Evolutionary conservation across 331 rosid species (phyloP).

Genomic region (Telfairia occidentalis): DNA sequence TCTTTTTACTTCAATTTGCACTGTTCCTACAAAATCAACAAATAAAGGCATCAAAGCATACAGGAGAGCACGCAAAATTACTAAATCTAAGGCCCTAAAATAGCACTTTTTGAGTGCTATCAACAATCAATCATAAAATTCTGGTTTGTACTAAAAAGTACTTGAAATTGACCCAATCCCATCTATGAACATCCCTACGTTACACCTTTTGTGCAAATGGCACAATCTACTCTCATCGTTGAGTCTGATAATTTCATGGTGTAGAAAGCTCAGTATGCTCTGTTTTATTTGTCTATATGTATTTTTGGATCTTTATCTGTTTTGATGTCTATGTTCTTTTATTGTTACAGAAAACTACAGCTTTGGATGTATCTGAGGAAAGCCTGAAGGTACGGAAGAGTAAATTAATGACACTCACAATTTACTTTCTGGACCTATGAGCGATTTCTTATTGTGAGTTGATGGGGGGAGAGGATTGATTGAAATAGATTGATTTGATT

Average conservation of each 20-base stretch:
- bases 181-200: neutral
- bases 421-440: neutral
- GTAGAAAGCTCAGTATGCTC: neutral
- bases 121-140: neutral
- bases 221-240: neutral
- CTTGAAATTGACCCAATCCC: neutral
- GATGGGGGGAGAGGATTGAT: neutral
- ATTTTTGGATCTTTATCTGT: neutral
- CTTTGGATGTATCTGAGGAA: conserved; percentile 72
- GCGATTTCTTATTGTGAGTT: neutral
- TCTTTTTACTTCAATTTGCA: too few species aligned
- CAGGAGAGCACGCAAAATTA: too few species aligned
- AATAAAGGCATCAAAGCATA: too few species aligned
- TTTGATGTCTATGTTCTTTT: neutral
- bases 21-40: too few species aligned
- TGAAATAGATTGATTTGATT: neutral
- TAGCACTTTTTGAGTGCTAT: too few species aligned
- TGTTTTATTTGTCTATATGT: neutral
- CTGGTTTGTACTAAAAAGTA: neutral
- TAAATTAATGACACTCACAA: neutral
- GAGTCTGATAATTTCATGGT: neutral
- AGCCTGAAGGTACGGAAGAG: conserved; percentile 57
- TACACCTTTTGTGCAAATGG: neutral
- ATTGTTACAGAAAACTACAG: conserved; percentile 61
- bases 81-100: too few species aligned